Conservation (phyloP, 371 early-diverging fungal genomes). For the Rhizopus stolonifer region DNA sequence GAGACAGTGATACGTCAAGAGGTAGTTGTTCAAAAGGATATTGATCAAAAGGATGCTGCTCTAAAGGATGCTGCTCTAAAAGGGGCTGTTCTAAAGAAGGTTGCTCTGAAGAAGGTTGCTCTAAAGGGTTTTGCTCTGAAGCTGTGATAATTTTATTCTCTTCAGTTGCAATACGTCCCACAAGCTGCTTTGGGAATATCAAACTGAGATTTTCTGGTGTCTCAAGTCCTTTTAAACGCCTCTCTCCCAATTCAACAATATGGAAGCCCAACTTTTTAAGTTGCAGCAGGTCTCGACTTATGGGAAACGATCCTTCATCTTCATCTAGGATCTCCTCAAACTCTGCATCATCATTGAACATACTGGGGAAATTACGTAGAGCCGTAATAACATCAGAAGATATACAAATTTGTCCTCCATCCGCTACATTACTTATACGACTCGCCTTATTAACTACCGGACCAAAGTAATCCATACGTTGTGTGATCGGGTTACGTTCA, state of each 20-base stretch:
- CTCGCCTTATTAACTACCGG: constrained; percentile 89
- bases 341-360: constrained; percentile 30
- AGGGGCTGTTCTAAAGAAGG: no score
- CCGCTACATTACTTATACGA: constrained; percentile 81
- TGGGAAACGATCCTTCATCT: neutral
- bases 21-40: neutral
- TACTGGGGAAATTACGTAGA: constrained; percentile 37
- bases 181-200: constrained; percentile 61
- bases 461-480: constrained; percentile 95
- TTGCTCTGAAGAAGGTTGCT: no score
- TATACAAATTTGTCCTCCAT: constrained; percentile 86
- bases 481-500: constrained; percentile 85
- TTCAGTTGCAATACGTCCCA: constrained; percentile 42
- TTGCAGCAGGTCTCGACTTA: constrained; percentile 56
- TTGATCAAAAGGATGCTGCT: no score
- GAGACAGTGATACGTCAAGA: neutral
- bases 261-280: constrained; percentile 69
- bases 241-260: constrained; percentile 74
- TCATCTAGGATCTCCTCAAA: neutral
- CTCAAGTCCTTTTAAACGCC: constrained; percentile 84
- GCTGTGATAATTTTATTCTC: constrained; percentile 22
- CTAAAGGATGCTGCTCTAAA: no score
- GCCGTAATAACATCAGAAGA: constrained; percentile 61
- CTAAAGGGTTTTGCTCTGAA: no score
- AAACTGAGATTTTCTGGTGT: constrained; percentile 79